Evolutionary conservation across 2,329 filamentous ascomycete genomes (phyloP).

Genomic region (Apiospora malaysiana): DNA sequence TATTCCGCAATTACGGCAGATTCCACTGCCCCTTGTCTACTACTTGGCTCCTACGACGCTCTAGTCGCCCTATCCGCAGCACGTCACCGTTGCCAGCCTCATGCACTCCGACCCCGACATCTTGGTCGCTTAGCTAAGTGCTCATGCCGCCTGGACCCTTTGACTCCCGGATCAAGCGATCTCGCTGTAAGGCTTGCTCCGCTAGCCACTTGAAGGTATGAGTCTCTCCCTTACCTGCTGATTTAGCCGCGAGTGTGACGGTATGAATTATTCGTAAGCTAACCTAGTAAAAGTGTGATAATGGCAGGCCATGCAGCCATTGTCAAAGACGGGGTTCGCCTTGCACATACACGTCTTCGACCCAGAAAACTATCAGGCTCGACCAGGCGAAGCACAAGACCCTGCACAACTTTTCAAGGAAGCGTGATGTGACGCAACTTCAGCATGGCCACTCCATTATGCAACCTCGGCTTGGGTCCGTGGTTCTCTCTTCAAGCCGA

Average conservation of each 20-base stretch:
- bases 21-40: neutral
- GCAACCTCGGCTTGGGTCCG: neutral
- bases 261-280: neutral
- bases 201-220: constrained; percentile 23
- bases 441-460: neutral
- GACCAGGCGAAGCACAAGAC: constrained; percentile 23
- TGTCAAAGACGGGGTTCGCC: constrained; percentile 21
- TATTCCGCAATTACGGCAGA: neutral
- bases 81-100: neutral
- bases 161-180: constrained; percentile 22
- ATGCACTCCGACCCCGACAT: neutral
- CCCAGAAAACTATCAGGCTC: constrained; percentile 2
- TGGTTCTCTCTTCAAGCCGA: neutral
- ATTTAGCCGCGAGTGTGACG: neutral
- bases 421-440: neutral
- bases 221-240: neutral
- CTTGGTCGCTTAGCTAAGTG: neutral
- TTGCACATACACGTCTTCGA: constrained; percentile 13
- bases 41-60: neutral
- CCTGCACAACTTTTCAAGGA: neutral
- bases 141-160: constrained; percentile 24
- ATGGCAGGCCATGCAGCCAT: constrained; percentile 19
- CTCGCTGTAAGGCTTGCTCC: constrained; percentile 23
- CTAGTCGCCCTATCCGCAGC: neutral
- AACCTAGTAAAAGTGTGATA: constrained; percentile 2